Percentiles rank a stretch among this genome's conserved stretches.
phyloP scores from a whole-genome alignment of 129 eudicot genomes.

The Rutidosis leptorrhynchoides region DNA sequence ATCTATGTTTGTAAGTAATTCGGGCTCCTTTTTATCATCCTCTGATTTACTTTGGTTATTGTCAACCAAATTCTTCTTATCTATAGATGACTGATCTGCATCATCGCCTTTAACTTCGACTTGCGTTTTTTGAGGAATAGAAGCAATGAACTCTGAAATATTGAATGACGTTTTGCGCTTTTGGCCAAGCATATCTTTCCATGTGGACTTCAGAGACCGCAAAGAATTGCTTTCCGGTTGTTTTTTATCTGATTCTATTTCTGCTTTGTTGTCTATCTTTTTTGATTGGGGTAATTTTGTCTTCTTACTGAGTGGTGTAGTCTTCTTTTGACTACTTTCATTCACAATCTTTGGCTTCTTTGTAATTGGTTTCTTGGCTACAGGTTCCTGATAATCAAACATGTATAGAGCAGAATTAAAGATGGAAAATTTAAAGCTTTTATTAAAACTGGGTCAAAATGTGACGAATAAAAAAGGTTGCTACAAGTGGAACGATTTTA shows the following conservation, averaged over 20 bases:
- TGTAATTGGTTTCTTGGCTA: slow-evolving; percentile 20
- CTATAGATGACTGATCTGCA: background rate
- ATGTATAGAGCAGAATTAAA: background rate
- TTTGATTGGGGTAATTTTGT: slow-evolving; percentile 37
- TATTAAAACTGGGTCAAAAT: background rate
- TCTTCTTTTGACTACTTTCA: slow-evolving; percentile 29
- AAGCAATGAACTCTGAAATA: slow-evolving; percentile 44
- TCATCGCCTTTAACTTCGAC: slow-evolving; percentile 20
- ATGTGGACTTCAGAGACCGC: slow-evolving; percentile 51
- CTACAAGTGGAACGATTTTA: background rate
- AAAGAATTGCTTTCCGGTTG: slow-evolving; percentile 28
- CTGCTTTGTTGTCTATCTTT: slow-evolving; percentile 26
- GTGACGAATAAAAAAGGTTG: background rate
- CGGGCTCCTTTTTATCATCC: slow-evolving; percentile 1
- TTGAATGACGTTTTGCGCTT: slow-evolving; percentile 37
- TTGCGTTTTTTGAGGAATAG: slow-evolving; percentile 29
- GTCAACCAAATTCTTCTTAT: slow-evolving; percentile 8
- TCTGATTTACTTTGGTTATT: slow-evolving; percentile 24
- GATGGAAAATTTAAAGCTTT: background rate
- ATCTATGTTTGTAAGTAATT: slow-evolving; percentile 16
- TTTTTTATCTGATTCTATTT: slow-evolving; percentile 26
- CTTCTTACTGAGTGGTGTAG: slow-evolving; percentile 37
- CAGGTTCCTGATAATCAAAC: slow-evolving; percentile 35
- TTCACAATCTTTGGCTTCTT: slow-evolving; percentile 25
- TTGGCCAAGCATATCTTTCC: slow-evolving; percentile 50